Evolutionary conservation across 805 yeast species (phyloP).

Genomic region (Saccharomycopsis babjevae): DNA sequence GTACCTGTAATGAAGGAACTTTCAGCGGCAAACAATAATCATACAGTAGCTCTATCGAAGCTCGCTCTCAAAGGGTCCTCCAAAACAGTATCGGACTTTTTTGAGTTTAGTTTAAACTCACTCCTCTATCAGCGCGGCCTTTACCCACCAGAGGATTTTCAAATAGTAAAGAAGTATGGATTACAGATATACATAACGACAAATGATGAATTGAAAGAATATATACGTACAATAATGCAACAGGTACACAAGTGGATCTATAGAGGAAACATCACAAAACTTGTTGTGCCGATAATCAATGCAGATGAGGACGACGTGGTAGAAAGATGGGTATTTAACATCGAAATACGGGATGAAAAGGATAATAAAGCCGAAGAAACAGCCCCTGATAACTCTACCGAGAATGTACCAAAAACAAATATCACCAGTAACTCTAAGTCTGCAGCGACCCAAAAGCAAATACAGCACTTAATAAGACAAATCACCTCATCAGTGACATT

Average conservation of each 20-base stretch:
- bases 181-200: slow-evolving; percentile 59
- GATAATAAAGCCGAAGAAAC: slow-evolving; percentile 17
- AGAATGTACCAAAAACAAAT: not conserved
- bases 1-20: not conserved
- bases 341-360: slow-evolving; percentile 30
- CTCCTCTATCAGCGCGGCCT: slow-evolving; percentile 84
- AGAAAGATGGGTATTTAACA: slow-evolving; percentile 81
- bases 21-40: not conserved
- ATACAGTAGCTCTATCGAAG: slow-evolving; percentile 25
- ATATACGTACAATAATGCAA: slow-evolving; percentile 53
- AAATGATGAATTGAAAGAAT: slow-evolving; percentile 66
- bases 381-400: not conserved
- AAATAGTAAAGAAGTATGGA: slow-evolving; percentile 68
- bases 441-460: slow-evolving; percentile 56
- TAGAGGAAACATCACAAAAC: slow-evolving; percentile 53
- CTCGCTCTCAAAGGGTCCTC: slow-evolving; percentile 71
- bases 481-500: slow-evolving; percentile 83
- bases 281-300: slow-evolving; percentile 65
- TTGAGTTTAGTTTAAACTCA: slow-evolving; percentile 69
- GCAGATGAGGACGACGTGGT: slow-evolving; percentile 56
- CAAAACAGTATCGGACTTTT: slow-evolving; percentile 69
- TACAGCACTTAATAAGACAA: slow-evolving; percentile 80
- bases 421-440: slow-evolving; percentile 23
- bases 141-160: slow-evolving; percentile 81
- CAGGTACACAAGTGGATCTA: slow-evolving; percentile 71